Evolutionary conservation across 2,329 filamentous ascomycete species (phyloP).

Genomic region (Zasmidium citrigriseum): DNA sequence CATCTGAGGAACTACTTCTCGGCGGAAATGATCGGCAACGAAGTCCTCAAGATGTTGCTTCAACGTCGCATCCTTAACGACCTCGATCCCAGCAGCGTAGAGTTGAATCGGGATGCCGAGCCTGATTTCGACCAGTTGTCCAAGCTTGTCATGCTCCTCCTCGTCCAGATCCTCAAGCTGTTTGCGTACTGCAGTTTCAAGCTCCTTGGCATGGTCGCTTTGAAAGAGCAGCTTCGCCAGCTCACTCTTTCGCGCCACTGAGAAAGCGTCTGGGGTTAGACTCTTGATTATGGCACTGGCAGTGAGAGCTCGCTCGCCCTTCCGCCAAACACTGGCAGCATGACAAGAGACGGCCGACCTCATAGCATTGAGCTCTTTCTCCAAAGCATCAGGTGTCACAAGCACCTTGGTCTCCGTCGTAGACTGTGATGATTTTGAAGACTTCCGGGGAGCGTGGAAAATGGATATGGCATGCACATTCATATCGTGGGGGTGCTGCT

Average conservation of each 20-base stretch:
- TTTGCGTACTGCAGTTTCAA: constrained; percentile 9
- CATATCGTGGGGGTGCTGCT: neutral
- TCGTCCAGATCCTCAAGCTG: constrained; percentile 13
- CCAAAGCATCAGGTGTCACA: neutral
- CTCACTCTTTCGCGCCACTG: constrained; percentile 1
- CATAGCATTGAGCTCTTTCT: neutral
- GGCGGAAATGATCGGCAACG: constrained; percentile 24
- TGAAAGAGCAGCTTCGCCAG: constrained; percentile 13
- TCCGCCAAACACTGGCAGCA: constrained; percentile 1
- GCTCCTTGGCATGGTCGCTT: constrained; percentile 12
- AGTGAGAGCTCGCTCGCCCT: neutral
- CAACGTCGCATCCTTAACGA: constrained; percentile 25
- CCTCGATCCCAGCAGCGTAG: constrained; percentile 24
- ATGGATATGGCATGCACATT: neutral
- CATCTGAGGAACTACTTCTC: constrained; percentile 21
- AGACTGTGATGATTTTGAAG: neutral
- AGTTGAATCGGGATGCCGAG: constrained; percentile 27
- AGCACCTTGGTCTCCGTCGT: neutral
- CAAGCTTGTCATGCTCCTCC: constrained; percentile 11
- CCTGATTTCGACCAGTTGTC: constrained; percentile 14
- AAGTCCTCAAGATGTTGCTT: constrained; percentile 28
- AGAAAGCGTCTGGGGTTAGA: constrained; percentile 5
- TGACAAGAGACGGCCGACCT: neutral
- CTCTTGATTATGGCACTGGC: neutral
- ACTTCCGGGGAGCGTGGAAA: neutral